Base-by-base conservation (phyloP, 1,284 basidiomycete species). In the Coniophora puteana region DNA sequence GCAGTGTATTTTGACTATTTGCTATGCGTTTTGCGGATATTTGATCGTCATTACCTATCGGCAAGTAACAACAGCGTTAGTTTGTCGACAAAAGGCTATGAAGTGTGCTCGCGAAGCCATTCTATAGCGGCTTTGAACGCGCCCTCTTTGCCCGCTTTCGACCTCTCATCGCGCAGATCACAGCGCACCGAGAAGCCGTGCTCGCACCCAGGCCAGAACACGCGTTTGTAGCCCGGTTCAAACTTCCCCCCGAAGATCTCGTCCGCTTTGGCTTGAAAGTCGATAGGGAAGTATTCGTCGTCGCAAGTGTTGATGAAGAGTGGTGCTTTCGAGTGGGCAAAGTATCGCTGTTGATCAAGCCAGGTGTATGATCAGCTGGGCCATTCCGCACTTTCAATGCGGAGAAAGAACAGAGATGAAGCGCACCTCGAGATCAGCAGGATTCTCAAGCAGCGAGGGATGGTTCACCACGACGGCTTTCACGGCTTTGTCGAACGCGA, bases 131-230 rank as follows among this genome's bases (percentile, higher is more conserved):
- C 42, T 34, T 50, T 48, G 36, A 59, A 58, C 16, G 57, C 47
- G 3, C 57, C 53, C 38, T 59, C 57, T 33, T 55, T 57, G 23
- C 45, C 51, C 14, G 43, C 46, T 22, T 51, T 45, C 3, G 40
- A 25, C 8, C 45, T 42, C 23, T 67, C 64, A 36, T 71, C 60
- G 30, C 47, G 61, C 44, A 73, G 29, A 57, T 78, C 74, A 27
- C 80, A 79, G 34, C 75, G 61, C 18, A 76, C 73, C 8, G 80
- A 72, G 55, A 84, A 86, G 0, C 83, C 83, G 53, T 86, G 83
- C 0, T 62, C 67, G 44, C 74, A 78, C 4, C 76, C 76, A 1
- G 74, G 66, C 47, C 68, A 81, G 52, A 73, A 69, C 44, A 71
- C 67, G 44, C 77, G 67, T 54, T 73, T 73, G 58, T 81, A 78